Conservation (phyloP, 176 grass and related monocot species). For the Urochloa ruziziensis region DNA sequence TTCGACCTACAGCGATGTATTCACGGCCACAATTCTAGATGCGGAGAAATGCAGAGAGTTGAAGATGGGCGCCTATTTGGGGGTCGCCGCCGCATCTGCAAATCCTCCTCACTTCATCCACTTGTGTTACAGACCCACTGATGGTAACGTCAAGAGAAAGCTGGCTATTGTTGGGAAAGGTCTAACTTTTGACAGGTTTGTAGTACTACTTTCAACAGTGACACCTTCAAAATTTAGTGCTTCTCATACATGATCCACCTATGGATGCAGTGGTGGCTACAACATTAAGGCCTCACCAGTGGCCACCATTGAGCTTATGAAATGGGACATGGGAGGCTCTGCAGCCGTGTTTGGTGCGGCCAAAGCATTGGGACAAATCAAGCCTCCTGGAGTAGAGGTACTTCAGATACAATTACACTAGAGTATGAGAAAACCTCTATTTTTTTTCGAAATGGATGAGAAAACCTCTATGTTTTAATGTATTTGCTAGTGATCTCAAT, state of each 20-base stretch:
- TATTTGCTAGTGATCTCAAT: neutral
- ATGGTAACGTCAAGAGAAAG: constrained; percentile 67
- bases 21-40: constrained; percentile 86
- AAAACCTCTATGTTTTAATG: neutral
- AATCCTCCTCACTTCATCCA: constrained; percentile 90
- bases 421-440: neutral
- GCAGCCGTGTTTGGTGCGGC: constrained; percentile 79
- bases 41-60: constrained; percentile 63
- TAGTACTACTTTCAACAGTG: neutral
- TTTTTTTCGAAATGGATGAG: too few relatives aligned
- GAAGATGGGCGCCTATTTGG: constrained; percentile 95
- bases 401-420: neutral
- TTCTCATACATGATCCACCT: too few relatives aligned
- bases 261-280: constrained; percentile 98
- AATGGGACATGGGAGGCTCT: constrained; percentile 88
- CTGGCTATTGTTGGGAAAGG: constrained; percentile 88
- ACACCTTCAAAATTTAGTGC: too few relatives aligned
- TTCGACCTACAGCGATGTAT: constrained; percentile 65
- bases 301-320: constrained; percentile 82
- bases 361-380: constrained; percentile 90
- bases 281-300: constrained; percentile 82
- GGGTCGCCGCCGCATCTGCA: constrained; percentile 81
- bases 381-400: constrained; percentile 91
- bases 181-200: constrained; percentile 90
- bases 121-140: constrained; percentile 79